Evolutionary conservation across 2,329 filamentous ascomycete genomes (phyloP), one percentile per base, ranked within the genome.

Genomic region (Trichophyton mentagrophytes): DNA sequence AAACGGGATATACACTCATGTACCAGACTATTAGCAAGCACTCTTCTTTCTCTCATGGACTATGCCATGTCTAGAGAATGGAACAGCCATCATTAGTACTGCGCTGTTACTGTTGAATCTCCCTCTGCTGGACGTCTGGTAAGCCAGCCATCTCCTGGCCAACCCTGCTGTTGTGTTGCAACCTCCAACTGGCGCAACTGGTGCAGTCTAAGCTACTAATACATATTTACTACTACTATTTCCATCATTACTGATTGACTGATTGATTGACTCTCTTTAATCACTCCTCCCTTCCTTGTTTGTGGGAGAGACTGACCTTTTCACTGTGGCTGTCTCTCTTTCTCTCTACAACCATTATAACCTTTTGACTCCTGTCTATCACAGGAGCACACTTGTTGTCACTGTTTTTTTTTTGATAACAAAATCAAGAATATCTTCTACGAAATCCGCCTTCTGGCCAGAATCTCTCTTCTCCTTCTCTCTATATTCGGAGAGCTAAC

Each of bases 341-440:
- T 53, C 17, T 38, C 9, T 38, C 33, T 33, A 33, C n/a, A 36
- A 5, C 7, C 49, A 55, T 36, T 7, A 53, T 36, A 13, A 15
- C 20, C 27, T 51, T 30, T 22, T 47, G 38, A 51, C 30, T 15
- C 42, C 40, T 49, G 11, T 36, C 38, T 36, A 7, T 55, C n/a
- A 55, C 49, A 55, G 15, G 27, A 20, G 49, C 15, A 55, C 27
- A 38, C 49, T 17, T 55, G 49, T 30, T 55, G 30, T 36, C 49
- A 55, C 27, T 55, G 13, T n/a, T 33, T 49, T 49, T 53, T 36
- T 30, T 55, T n/a, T n/a, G 49, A 55, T 55, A 55, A 55, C 49
- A 55, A 36, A 38, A n/a, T 36, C 49, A 55, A 55, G 13, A 44
- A 55, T 17, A 27, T 33, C 49, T 55, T 55, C 49, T 33, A 25